Conservation (phyloP, 768 basidiomycete species). For the Serendipita sp. region DNA sequence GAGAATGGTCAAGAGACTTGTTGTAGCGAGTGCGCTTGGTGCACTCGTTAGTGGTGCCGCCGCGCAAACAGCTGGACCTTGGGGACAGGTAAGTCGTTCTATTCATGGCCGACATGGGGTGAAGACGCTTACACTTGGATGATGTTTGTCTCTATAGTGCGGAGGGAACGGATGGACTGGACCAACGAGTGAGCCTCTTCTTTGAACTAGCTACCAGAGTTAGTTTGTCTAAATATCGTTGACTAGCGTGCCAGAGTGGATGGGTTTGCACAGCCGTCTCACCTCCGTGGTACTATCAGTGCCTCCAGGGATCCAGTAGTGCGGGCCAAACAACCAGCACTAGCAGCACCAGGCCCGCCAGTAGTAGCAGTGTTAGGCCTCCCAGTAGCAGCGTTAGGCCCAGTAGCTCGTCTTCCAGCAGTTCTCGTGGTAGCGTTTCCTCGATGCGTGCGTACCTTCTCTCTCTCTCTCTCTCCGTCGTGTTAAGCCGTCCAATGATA, state of each 20-base stretch:
- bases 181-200: neutral
- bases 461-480: too few relatives aligned
- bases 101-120: too few relatives aligned
- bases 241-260: neutral
- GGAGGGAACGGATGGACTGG: slow-evolving; percentile 1
- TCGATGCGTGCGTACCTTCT: neutral
- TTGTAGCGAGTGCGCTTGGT: neutral
- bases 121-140: neutral
- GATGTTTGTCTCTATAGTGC: neutral
- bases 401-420: too few relatives aligned
- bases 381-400: neutral
- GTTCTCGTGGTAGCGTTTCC: neutral
- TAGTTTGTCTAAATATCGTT: too few relatives aligned
- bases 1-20: neutral
- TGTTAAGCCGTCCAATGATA: too few relatives aligned
- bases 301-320: neutral
- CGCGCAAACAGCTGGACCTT: neutral
- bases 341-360: too few relatives aligned
- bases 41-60: neutral
- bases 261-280: slow-evolving; percentile 2
- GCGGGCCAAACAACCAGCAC: neutral
- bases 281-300: slow-evolving; percentile 1
- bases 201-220: too few relatives aligned
- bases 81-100: slow-evolving; percentile 7
- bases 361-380: too few relatives aligned